Conservation (phyloP, 1,139 yeast species). For the Pichia sp. region DNA sequence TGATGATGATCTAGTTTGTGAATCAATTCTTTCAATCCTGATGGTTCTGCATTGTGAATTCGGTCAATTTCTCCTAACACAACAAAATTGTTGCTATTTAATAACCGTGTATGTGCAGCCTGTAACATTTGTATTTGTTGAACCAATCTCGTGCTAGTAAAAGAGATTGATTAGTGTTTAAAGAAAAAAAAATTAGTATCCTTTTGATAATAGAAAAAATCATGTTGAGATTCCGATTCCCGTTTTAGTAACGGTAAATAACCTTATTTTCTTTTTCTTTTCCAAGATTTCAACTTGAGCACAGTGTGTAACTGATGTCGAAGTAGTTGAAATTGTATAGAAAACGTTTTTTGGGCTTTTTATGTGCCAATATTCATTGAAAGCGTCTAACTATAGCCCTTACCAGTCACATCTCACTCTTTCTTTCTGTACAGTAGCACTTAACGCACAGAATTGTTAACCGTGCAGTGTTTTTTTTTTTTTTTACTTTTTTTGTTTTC, state of each 20-base stretch:
- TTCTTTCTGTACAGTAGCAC: too few species aligned
- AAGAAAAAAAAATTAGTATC: background rate
- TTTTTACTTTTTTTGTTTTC: too few species aligned
- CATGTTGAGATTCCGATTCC: background rate
- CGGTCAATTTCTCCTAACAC: constrained; percentile 5
- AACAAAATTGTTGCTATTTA: constrained; percentile 16
- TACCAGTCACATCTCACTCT: too few species aligned
- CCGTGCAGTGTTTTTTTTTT: too few species aligned
- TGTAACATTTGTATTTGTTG: constrained; percentile 18
- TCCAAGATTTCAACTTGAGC: constrained; percentile 15
- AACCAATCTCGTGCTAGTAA: background rate
- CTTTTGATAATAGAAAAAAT: background rate
- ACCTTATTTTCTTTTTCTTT: too few species aligned
- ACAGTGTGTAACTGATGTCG: too few species aligned
- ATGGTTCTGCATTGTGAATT: constrained; percentile 6
- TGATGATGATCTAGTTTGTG: background rate
- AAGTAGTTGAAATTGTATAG: too few species aligned
- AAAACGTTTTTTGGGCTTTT: too few species aligned
- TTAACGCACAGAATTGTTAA: too few species aligned
- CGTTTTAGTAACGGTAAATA: constrained; percentile 18
- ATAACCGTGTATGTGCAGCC: constrained; percentile 20
- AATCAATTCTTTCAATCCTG: constrained; percentile 2
- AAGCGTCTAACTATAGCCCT: too few species aligned
- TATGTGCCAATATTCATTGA: too few species aligned
- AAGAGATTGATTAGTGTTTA: background rate